Base-by-base conservation (phyloP, 2,329 filamentous ascomycete genomes). In the Exophiala aquamarina region DNA sequence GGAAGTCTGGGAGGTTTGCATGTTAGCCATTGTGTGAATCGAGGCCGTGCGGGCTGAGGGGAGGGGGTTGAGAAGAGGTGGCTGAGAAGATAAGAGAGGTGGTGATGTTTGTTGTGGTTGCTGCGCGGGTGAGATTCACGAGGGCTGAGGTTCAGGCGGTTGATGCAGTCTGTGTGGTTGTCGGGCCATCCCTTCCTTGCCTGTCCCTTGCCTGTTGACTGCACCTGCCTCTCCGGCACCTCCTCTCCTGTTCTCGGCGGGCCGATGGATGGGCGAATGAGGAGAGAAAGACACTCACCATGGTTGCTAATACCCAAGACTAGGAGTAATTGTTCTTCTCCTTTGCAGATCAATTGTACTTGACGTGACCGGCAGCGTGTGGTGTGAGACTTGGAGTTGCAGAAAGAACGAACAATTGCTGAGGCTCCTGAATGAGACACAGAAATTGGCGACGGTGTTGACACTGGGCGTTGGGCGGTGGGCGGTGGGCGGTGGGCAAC, bases 1-100 rank as follows among this genome's bases (percentile, higher is more conserved):
- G 53, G 82, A 82, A 67, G 81, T 79, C 81, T 84, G 79, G 15
- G 54, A 47, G n/a, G 48, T 43, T 46, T 55, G 49, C 23, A 43
- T 32, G 46, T 54, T 57, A 49, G 54, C 50, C 54, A 56, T 56
- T 21, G 19, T 41, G 38, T 34, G 41, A 23, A 13, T 23, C 20
- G 35, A 31, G 8, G 36, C 13, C 21, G 36, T 21, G 20, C 10
- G 8, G 9, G 10, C 10, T 7, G 10, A 28, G 8, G n/a, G 33
- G 40, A 31, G 34, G 14, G 17, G n/a, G n/a, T 15, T 14, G 15
- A 21, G 15, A 33, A 23, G 21, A 23, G 6, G 35, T 18, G 35
- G 35, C 8, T 21, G 38, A 28, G n/a, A 21, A 20, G 44, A 20
- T 19, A 31, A 28, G 31, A 33, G 32, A 35, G 32, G 17, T 19